These are phyloP conservation scores for Aureobasidium sp. DNA, from an alignment of 2,329 filamentous ascomycete species.

Conservation along the genomic window DNA sequence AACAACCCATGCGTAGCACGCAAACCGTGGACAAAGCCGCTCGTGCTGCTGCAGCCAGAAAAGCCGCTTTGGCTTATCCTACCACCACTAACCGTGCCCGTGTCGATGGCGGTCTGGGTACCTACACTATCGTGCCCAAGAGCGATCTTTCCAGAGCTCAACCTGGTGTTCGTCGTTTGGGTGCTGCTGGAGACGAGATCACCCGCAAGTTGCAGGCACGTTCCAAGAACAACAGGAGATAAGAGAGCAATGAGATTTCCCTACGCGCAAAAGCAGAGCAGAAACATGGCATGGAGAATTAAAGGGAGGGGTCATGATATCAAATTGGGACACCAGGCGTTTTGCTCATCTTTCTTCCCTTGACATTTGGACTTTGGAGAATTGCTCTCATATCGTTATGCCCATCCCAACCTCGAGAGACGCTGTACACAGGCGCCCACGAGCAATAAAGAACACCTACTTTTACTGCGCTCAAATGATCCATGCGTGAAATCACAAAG, in stretches of 20 bases:
- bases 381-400: neutral
- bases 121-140: slow-evolving; percentile 57
- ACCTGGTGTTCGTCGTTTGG: slow-evolving; percentile 23
- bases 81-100: slow-evolving; percentile 52
- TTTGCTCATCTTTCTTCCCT: neutral
- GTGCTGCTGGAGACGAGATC: slow-evolving; percentile 26
- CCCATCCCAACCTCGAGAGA: neutral
- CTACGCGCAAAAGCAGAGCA: neutral
- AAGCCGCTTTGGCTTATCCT: slow-evolving; percentile 47
- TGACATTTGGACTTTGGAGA: neutral
- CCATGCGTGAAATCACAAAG: too few relatives aligned
- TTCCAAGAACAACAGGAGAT: slow-evolving; percentile 3
- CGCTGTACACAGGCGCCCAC: too few relatives aligned
- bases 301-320: neutral
- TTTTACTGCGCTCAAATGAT: too few relatives aligned
- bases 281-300: neutral
- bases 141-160: slow-evolving; percentile 38
- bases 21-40: slow-evolving; percentile 30
- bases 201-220: slow-evolving; percentile 27
- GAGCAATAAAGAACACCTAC: too few relatives aligned
- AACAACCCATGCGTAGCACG: slow-evolving; percentile 21
- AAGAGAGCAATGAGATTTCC: neutral
- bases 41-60: slow-evolving; percentile 44
- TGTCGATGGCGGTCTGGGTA: slow-evolving; percentile 52
- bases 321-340: neutral